Evolutionary conservation across 2,329 filamentous ascomycete genomes (phyloP).

Genomic region (Cadophora sp.): DNA sequence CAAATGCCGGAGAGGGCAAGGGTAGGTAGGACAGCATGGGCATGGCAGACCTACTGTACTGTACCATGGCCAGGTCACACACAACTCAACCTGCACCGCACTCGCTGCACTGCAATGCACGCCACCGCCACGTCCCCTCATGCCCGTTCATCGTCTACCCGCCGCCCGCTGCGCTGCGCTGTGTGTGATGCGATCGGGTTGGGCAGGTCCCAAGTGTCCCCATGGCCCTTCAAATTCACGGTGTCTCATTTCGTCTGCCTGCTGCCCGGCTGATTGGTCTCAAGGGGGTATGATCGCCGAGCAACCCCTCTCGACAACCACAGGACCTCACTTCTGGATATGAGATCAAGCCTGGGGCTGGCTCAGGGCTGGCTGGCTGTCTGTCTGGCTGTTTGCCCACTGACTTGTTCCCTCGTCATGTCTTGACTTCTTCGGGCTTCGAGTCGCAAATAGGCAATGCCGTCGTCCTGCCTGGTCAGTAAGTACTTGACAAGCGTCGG

Average conservation of each 20-base stretch:
- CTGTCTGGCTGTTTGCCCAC: background rate
- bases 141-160: slow-evolving; percentile 17
- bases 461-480: slow-evolving; percentile 25
- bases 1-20: slow-evolving; percentile 19
- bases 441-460: slow-evolving; percentile 28
- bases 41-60: too few species aligned
- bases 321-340: slow-evolving; percentile 12
- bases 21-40: background rate
- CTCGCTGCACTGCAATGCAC: background rate
- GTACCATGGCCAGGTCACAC: background rate
- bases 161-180: slow-evolving; percentile 21
- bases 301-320: slow-evolving; percentile 22
- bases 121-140: background rate
- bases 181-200: slow-evolving; percentile 8
- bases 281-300: slow-evolving; percentile 29
- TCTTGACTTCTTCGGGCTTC: slow-evolving; percentile 20
- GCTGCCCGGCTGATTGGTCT: slow-evolving; percentile 27
- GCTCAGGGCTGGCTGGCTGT: too few species aligned
- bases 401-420: slow-evolving; percentile 8
- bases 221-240: background rate
- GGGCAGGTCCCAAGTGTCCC: slow-evolving; percentile 23
- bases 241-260: slow-evolving; percentile 17
- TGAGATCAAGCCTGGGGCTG: slow-evolving; percentile 6
- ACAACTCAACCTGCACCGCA: too few species aligned
- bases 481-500: slow-evolving; percentile 27